phyloP scores from a whole-genome alignment of 345 rosid species.

The Lumnitzera littorea region DNA sequence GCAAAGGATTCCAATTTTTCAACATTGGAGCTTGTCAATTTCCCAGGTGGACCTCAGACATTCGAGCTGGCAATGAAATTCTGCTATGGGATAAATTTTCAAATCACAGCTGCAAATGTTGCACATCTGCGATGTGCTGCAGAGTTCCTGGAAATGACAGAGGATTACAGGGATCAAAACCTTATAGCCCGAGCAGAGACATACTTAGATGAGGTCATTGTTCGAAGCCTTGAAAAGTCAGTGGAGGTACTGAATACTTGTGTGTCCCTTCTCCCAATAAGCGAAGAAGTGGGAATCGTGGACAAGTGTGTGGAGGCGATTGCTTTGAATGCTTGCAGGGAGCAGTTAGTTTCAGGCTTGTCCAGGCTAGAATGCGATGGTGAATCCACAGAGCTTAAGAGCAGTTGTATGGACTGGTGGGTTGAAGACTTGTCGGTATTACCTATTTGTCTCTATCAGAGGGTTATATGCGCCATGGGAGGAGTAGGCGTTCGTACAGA shows the following conservation, averaged over 20 bases:
- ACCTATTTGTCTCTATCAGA: constrained; percentile 45
- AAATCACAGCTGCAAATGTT: constrained; percentile 61
- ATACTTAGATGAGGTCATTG: constrained; percentile 47
- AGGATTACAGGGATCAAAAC: constrained; percentile 65
- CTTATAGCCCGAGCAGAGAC: constrained; percentile 50
- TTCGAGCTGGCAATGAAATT: constrained; percentile 87
- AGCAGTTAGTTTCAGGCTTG: constrained; percentile 62
- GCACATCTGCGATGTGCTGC: constrained; percentile 67
- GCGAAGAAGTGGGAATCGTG: constrained; percentile 48
- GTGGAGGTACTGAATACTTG: constrained; percentile 59
- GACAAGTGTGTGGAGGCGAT: constrained; percentile 65
- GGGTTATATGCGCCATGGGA: constrained; percentile 55
- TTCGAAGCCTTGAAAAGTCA: constrained; percentile 56
- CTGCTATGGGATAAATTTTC: constrained; percentile 86
- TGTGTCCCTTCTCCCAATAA: constrained; percentile 31
- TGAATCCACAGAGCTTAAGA: constrained; percentile 51
- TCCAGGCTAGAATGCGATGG: constrained; percentile 36
- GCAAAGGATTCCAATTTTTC: constrained; percentile 43
- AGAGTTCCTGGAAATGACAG: constrained; percentile 79
- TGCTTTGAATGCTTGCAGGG: constrained; percentile 64
- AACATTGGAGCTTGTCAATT: constrained; percentile 43
- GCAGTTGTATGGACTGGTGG: constrained; percentile 66
- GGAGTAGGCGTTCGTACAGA: constrained; percentile 45
- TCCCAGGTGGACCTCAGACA: constrained; percentile 68
- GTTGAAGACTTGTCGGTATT: constrained; percentile 63